Conservation (phyloP, 257 asterid species). For the Avicennia marina region DNA sequence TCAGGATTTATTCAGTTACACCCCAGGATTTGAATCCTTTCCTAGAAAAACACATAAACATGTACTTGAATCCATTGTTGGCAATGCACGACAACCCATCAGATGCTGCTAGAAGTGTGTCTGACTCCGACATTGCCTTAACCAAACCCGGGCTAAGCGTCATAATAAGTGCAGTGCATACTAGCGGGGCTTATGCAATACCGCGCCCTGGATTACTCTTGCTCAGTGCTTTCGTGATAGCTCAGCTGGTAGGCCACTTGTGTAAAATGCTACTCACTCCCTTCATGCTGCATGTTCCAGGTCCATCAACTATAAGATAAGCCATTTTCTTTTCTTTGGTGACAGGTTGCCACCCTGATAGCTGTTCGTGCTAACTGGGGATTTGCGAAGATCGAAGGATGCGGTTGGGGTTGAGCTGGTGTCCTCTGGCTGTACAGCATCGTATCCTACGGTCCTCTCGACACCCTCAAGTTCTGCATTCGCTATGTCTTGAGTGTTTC, state of each 20-base stretch:
- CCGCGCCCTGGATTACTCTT: slow-evolving; percentile 76
- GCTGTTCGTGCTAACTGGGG: slow-evolving; percentile 93
- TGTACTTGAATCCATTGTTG: too few species aligned
- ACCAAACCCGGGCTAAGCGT: slow-evolving; percentile 99
- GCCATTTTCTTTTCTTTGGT: background rate
- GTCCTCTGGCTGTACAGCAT: slow-evolving; percentile 83
- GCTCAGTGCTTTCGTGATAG: slow-evolving; percentile 56
- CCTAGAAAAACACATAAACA: too few species aligned
- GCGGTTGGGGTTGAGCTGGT: slow-evolving; percentile 99
- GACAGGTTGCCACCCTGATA: slow-evolving; percentile 77
- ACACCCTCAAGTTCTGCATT: slow-evolving; percentile 67
- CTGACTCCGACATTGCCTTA: slow-evolving; percentile 91
- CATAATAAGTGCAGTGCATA: slow-evolving; percentile 91
- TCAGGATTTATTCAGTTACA: too few species aligned
- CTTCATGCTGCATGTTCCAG: too few species aligned
- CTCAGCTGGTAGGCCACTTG: slow-evolving; percentile 59
- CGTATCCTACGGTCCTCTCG: slow-evolving; percentile 76
- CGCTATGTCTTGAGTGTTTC: slow-evolving; percentile 82
- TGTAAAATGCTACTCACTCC: background rate
- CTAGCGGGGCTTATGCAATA: slow-evolving; percentile 58
- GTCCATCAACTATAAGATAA: too few species aligned
- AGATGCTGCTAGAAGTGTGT: slow-evolving; percentile 95
- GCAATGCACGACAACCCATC: slow-evolving; percentile 93
- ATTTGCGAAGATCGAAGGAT: slow-evolving; percentile 83
- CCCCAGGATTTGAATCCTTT: too few species aligned